A percentile compares a stretch with the other conserved stretches of the same genome.
Conservation (phyloP, 2,329 filamentous ascomycete genomes). For the Botrytis porri region DNA sequence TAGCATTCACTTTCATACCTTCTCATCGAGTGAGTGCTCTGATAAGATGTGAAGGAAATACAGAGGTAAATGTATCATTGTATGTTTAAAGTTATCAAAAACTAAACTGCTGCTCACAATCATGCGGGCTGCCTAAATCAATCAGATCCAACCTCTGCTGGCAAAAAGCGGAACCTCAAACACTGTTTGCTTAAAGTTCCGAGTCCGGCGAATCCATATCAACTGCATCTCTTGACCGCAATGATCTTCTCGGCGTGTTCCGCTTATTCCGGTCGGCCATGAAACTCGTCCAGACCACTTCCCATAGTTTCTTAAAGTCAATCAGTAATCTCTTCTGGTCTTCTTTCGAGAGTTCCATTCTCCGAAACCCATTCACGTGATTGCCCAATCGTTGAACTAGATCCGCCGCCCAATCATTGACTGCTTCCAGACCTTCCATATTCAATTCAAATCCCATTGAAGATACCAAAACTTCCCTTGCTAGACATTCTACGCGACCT, state of each 20-base stretch:
- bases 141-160: not conserved
- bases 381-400: slow-evolving; percentile 24
- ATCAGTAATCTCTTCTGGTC: slow-evolving; percentile 22
- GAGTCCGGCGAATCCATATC: not conserved
- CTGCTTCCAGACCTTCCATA: slow-evolving; percentile 13
- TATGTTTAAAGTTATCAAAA: not conserved
- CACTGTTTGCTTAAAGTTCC: not conserved
- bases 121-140: not conserved
- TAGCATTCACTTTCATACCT: not conserved
- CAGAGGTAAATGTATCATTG: not conserved
- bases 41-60: not conserved
- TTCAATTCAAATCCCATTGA: slow-evolving; percentile 16
- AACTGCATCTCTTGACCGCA: slow-evolving; percentile 4
- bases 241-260: slow-evolving; percentile 5
- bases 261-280: slow-evolving; percentile 16
- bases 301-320: slow-evolving; percentile 30
- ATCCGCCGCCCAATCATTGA: slow-evolving; percentile 24
- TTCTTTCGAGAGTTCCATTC: slow-evolving; percentile 22
- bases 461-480: slow-evolving; percentile 20
- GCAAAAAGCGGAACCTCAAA: not conserved
- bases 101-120: not conserved
- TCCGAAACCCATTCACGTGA: slow-evolving; percentile 22
- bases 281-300: slow-evolving; percentile 23
- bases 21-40: not conserved
- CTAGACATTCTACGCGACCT: slow-evolving; percentile 22